These are phyloP conservation scores for Gossypium trilobum DNA, from an alignment of 441 rosid species.

Conservation along the genomic window DNA sequence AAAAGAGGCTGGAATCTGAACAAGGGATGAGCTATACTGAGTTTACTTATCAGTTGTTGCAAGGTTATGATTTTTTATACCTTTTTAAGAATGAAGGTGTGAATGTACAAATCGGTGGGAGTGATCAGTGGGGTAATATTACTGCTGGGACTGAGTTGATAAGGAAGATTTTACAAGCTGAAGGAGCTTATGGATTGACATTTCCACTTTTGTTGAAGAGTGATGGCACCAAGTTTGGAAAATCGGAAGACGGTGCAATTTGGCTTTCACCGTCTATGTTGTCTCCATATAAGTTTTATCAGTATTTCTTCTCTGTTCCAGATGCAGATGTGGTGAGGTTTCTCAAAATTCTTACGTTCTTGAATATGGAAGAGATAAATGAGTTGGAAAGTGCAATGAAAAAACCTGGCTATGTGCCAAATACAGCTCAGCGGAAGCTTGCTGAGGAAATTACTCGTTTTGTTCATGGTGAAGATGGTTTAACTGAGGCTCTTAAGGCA, in stretches of 20 bases:
- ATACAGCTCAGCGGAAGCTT: constrained; percentile 59
- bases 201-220: constrained; percentile 80
- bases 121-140: constrained; percentile 97
- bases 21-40: constrained; percentile 94
- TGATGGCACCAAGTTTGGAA: constrained; percentile 87
- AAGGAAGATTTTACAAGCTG: constrained; percentile 60
- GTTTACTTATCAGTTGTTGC: constrained; percentile 77
- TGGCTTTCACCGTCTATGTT: constrained; percentile 71
- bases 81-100: constrained; percentile 62
- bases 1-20: constrained; percentile 79
- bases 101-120: constrained; percentile 89
- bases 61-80: constrained; percentile 72
- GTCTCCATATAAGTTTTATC: constrained; percentile 87
- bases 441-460: constrained; percentile 91
- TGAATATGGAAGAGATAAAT: constrained; percentile 59
- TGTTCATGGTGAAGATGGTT: constrained; percentile 86
- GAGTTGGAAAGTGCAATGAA: constrained; percentile 58
- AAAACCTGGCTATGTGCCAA: constrained; percentile 62
- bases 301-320: constrained; percentile 82
- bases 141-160: constrained; percentile 87
- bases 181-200: constrained; percentile 71
- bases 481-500: constrained; percentile 76
- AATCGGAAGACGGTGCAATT: constrained; percentile 93
- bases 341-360: constrained; percentile 63
- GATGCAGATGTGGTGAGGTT: constrained; percentile 75